Evolutionary conservation across 1,139 yeast genomes (phyloP).

Genomic region (Yamadazyma jaroonii): DNA sequence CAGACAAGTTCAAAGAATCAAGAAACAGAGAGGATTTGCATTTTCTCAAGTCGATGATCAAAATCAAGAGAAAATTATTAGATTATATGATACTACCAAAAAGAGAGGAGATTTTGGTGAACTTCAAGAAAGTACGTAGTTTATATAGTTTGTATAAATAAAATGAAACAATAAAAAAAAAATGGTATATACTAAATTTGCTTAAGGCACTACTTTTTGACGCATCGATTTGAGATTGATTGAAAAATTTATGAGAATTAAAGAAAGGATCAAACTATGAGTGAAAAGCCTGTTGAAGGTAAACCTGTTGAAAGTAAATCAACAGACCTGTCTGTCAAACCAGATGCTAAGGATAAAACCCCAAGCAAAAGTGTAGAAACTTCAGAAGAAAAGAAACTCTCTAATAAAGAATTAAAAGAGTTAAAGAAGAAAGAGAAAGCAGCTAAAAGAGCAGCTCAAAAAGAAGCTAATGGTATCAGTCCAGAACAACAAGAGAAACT

Average conservation of each 20-base stretch:
- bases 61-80: constrained; percentile 85
- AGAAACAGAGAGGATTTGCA: constrained; percentile 98
- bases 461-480: constrained; percentile 50
- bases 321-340: too few species aligned
- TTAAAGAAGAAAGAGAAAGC: constrained; percentile 86
- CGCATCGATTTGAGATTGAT: constrained; percentile 1
- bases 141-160: neutral
- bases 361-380: neutral
- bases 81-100: constrained; percentile 92
- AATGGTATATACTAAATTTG: neutral
- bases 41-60: constrained; percentile 93
- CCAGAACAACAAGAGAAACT: constrained; percentile 41
- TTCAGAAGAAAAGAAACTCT: constrained; percentile 28
- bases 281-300: neutral
- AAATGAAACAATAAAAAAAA: neutral
- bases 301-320: too few species aligned
- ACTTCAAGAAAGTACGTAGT: constrained; percentile 16
- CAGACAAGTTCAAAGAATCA: constrained; percentile 96
- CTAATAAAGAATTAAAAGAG: constrained; percentile 85
- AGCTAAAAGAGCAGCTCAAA: constrained; percentile 76
- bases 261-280: constrained; percentile 3
- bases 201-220: too few species aligned
- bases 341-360: neutral
- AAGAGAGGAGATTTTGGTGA: constrained; percentile 55
- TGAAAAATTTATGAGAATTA: constrained; percentile 3